Percentiles rank a stretch among this genome's conserved stretches.
These are phyloP conservation scores for Austroboletus novae-zelandiae DNA, from an alignment of 1,284 basidiomycete genomes.

Conservation along the genomic window DNA sequence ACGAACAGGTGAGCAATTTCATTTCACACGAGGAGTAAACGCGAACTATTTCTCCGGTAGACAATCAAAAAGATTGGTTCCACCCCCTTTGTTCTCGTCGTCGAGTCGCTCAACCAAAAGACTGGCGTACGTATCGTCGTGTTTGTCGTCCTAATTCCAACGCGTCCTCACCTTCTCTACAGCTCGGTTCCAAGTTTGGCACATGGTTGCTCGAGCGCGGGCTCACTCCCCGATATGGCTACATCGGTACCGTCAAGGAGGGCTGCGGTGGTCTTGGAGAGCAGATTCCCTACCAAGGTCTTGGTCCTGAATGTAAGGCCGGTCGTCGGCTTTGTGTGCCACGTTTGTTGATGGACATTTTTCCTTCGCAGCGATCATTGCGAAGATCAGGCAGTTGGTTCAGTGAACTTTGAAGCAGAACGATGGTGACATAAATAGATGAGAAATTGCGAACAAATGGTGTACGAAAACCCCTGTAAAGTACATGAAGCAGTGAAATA, in stretches of 20 bases:
- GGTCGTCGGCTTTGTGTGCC: not conserved
- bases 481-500: no score
- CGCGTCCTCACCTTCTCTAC: not conserved
- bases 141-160: not conserved
- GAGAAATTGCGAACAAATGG: no score
- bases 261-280: constrained; percentile 82
- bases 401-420: constrained; percentile 17
- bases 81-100: constrained; percentile 75
- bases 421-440: no score
- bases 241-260: constrained; percentile 80
- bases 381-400: constrained; percentile 57
- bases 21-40: not conserved
- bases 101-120: constrained; percentile 84
- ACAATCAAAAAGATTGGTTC: constrained; percentile 67
- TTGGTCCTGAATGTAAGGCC: constrained; percentile 67
- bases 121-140: constrained; percentile 58
- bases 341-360: constrained; percentile 10
- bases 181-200: constrained; percentile 79
- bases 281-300: constrained; percentile 73
- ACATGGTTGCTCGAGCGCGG: constrained; percentile 81
- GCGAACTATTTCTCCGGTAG: constrained; percentile 31
- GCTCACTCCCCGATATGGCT: constrained; percentile 75
- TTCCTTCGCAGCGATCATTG: constrained; percentile 53
- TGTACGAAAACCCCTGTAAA: no score
- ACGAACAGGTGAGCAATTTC: constrained; percentile 57